Evolutionary conservation across 306 rosid species (phyloP).

Genomic region (Begonia masoniana): DNA sequence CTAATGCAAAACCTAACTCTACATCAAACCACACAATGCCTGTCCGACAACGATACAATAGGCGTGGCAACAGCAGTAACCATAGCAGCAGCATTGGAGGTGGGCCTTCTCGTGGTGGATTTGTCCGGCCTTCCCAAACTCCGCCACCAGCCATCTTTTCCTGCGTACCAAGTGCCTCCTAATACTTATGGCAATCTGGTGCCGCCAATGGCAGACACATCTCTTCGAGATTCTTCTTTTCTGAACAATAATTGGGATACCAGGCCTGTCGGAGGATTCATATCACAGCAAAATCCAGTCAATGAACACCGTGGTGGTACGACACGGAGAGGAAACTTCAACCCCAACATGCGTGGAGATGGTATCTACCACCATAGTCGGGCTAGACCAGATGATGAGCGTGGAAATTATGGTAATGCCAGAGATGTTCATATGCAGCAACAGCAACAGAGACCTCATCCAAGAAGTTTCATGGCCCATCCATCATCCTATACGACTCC

Average conservation of each 20-base stretch:
- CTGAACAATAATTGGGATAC: conserved; percentile 38
- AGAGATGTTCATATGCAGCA: conserved; percentile 32
- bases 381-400: conserved; percentile 48
- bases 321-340: conserved; percentile 45
- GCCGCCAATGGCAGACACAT: conserved; percentile 30
- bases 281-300: conserved; percentile 14
- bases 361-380: conserved; percentile 39
- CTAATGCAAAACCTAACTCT: conserved; percentile 25
- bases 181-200: conserved; percentile 30
- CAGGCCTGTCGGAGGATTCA: conserved; percentile 35
- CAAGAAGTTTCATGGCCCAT: conserved; percentile 47
- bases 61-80: conserved; percentile 34
- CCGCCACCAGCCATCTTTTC: conserved; percentile 60
- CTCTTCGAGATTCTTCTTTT: conserved; percentile 41
- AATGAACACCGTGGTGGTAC: conserved; percentile 32
- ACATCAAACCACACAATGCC: conserved; percentile 26
- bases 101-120: conserved; percentile 28
- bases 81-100: conserved; percentile 31
- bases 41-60: conserved; percentile 38
- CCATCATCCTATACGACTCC: conserved; percentile 31
- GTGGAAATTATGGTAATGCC: conserved; percentile 32
- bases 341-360: conserved; percentile 38
- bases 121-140: conserved; percentile 23
- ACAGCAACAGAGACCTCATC: conserved; percentile 40
- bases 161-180: conserved; percentile 29